A percentile compares a stretch with the other conserved stretches of the same genome.
Evolutionary conservation across 2,329 filamentous ascomycete genomes (phyloP).

Genomic region (Neoscytalidium dimidiatum): DNA sequence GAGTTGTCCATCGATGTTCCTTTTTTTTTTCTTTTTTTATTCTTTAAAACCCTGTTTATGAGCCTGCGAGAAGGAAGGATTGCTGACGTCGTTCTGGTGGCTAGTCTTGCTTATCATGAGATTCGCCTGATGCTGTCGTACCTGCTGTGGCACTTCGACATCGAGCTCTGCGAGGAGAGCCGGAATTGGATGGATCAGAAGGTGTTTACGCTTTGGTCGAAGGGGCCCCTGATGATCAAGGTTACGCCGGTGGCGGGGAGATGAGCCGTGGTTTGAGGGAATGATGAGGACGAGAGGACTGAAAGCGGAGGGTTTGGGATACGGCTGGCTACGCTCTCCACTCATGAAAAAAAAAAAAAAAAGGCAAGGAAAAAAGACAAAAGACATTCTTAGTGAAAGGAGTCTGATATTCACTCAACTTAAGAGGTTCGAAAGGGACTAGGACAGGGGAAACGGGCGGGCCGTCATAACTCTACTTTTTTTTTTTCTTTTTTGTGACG

Average conservation of each 20-base stretch:
- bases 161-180: conserved; percentile 37
- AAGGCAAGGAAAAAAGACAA: too few relatives aligned
- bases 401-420: too few relatives aligned
- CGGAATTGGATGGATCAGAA: conserved; percentile 34
- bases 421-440: too few relatives aligned
- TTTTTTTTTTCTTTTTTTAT: too few relatives aligned
- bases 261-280: not conserved
- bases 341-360: not conserved
- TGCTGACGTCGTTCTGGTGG: not conserved
- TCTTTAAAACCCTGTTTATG: not conserved
- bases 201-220: conserved; percentile 41
- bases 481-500: too few relatives aligned
- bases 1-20: not conserved
- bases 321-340: not conserved
- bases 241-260: conserved; percentile 21
- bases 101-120: conserved; percentile 39
- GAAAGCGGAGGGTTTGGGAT: too few relatives aligned
- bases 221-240: conserved; percentile 35
- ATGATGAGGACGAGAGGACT: too few relatives aligned
- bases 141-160: conserved; percentile 38
- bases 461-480: too few relatives aligned
- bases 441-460: too few relatives aligned
- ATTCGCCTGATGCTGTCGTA: conserved; percentile 26
- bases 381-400: too few relatives aligned
- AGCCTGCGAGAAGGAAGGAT: not conserved